phyloP scores from a whole-genome alignment of 306 rosid genomes.

The Quercus mongolica region DNA sequence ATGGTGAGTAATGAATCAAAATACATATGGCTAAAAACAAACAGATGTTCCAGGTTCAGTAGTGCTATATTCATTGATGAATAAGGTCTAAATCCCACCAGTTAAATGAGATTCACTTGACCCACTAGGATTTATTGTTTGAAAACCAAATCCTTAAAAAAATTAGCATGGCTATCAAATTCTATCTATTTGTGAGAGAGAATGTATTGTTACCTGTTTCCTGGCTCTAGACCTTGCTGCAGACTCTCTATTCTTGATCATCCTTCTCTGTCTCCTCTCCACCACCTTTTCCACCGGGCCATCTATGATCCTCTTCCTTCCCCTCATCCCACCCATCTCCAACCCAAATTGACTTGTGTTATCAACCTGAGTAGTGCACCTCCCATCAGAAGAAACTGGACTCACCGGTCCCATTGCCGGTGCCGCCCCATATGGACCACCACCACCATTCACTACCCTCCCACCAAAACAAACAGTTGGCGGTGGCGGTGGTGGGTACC shows the following conservation, averaged over 20 bases:
- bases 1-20: background rate
- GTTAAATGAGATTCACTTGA: no score
- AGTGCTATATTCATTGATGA: no score
- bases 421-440: constrained; percentile 42
- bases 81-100: no score
- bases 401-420: constrained; percentile 46
- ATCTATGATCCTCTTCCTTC: constrained; percentile 69
- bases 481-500: constrained; percentile 15
- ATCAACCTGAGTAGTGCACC: constrained; percentile 42
- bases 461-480: constrained; percentile 49
- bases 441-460: constrained; percentile 53
- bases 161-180: background rate
- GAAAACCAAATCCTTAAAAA: no score
- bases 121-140: no score
- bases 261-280: constrained; percentile 95
- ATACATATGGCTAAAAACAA: no score
- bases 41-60: no score
- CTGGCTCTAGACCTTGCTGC: constrained; percentile 97
- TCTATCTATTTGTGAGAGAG: background rate
- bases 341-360: constrained; percentile 46
- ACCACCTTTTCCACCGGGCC: constrained; percentile 89
- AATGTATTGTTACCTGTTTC: constrained; percentile 65
- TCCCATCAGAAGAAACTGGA: constrained; percentile 71
- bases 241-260: constrained; percentile 95
- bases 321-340: constrained; percentile 60